Evolutionary conservation across 805 yeast genomes (phyloP).

Genomic region (Blastobotrys americana): DNA sequence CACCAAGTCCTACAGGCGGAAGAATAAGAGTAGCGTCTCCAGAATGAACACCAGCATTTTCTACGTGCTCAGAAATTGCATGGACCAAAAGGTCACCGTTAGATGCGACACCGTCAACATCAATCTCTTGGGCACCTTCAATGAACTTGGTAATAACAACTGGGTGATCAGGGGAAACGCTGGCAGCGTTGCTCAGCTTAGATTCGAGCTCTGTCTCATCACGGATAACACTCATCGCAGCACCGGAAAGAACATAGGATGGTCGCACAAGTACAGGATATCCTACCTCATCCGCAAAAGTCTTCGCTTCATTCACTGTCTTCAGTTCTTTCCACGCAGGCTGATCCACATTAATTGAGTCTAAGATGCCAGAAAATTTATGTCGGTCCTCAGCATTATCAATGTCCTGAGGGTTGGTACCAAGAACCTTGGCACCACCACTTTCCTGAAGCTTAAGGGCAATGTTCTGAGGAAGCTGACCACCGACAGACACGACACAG

Average conservation of each 20-base stretch:
- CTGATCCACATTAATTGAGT: slow-evolving; percentile 88
- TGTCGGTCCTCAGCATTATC: slow-evolving; percentile 98
- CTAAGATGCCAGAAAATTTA: slow-evolving; percentile 90
- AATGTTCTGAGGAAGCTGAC: slow-evolving; percentile 96
- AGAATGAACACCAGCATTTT: slow-evolving; percentile 97
- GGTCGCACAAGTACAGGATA: slow-evolving; percentile 98
- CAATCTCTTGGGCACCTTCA: slow-evolving; percentile 94
- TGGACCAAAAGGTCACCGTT: slow-evolving; percentile 86
- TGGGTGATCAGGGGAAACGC: slow-evolving; percentile 93
- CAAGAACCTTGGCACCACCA: slow-evolving; percentile 80
- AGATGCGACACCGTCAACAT: slow-evolving; percentile 92
- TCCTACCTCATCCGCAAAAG: slow-evolving; percentile 77
- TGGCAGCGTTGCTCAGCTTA: slow-evolving; percentile 80
- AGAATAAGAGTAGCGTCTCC: slow-evolving; percentile 96
- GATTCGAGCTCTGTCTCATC: slow-evolving; percentile 70
- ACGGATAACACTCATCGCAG: slow-evolving; percentile 94
- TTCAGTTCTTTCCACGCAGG: slow-evolving; percentile 97
- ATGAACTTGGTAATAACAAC: slow-evolving; percentile 95
- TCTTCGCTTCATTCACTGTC: slow-evolving; percentile 75
- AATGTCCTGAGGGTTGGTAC: slow-evolving; percentile 90
- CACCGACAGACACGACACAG: slow-evolving; percentile 94
- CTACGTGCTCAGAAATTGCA: slow-evolving; percentile 96
- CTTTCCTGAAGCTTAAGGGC: slow-evolving; percentile 71
- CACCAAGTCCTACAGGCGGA: slow-evolving; percentile 79
- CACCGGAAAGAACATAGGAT: slow-evolving; percentile 94